Evolutionary conservation across 345 rosid genomes (phyloP).

Genomic region (Euphorbia peplus): DNA sequence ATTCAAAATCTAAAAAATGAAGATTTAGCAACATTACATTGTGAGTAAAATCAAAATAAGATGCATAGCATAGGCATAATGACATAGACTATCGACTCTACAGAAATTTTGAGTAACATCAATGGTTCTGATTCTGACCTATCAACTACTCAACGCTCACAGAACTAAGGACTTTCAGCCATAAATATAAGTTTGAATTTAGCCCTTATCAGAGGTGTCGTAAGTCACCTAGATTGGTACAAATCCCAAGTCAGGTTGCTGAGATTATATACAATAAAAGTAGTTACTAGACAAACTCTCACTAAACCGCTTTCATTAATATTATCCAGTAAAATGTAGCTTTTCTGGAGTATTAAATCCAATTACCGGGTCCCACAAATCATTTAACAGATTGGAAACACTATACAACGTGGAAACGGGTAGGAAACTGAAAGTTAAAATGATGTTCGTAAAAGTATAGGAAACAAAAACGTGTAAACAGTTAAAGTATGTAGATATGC

Average conservation of each 20-base stretch:
- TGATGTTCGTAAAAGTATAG: too few species aligned
- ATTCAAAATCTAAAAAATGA: slow-evolving; percentile 16
- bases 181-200: not conserved
- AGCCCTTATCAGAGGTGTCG: too few species aligned
- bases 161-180: not conserved
- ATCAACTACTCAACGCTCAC: not conserved
- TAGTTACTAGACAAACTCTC: not conserved
- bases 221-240: not conserved
- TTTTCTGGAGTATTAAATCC: not conserved
- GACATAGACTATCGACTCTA: not conserved
- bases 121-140: not conserved
- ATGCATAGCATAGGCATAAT: not conserved
- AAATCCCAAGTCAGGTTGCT: not conserved
- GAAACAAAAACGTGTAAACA: too few species aligned
- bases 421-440: too few species aligned
- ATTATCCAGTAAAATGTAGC: not conserved
- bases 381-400: not conserved
- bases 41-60: not conserved
- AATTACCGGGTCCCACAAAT: not conserved
- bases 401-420: too few species aligned
- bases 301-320: not conserved
- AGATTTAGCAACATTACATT: not conserved
- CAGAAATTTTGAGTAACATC: not conserved
- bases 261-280: not conserved
- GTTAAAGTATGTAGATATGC: too few species aligned